These are phyloP conservation scores for Ogataea kodamae DNA, from an alignment of 805 yeast species.

Conservation along the genomic window DNA sequence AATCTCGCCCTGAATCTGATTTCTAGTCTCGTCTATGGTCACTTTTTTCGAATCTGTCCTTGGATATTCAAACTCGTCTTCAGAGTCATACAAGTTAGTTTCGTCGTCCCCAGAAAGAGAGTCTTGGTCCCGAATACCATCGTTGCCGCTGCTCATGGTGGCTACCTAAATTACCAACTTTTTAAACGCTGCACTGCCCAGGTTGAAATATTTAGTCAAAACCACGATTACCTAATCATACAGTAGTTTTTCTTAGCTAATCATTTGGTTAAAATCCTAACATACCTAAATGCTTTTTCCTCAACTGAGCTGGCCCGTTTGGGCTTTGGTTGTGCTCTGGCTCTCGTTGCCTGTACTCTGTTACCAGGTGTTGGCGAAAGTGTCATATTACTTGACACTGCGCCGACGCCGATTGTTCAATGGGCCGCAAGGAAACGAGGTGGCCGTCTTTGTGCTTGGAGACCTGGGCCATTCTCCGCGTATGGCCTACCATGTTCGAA, in stretches of 20 bases:
- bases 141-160: conserved; percentile 12
- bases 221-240: too few relatives aligned
- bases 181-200: conserved; percentile 11
- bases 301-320: conserved; percentile 41
- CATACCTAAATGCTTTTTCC: too few relatives aligned
- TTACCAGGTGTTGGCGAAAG: conserved; percentile 39
- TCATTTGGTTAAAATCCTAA: too few relatives aligned
- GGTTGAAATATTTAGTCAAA: too few relatives aligned
- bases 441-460: conserved; percentile 81
- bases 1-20: too few relatives aligned
- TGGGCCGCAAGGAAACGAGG: conserved; percentile 41
- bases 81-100: neutral
- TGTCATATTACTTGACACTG: conserved; percentile 23
- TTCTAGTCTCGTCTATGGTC: conserved; percentile 8
- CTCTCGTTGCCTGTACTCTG: conserved; percentile 42
- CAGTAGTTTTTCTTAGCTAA: too few relatives aligned
- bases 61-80: conserved; percentile 2
- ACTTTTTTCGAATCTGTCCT: conserved; percentile 13
- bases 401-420: conserved; percentile 13
- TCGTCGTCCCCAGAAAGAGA: conserved; percentile 9
- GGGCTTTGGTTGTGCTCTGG: conserved; percentile 45
- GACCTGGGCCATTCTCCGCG: conserved; percentile 95
- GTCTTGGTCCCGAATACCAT: conserved; percentile 15
- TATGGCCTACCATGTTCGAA: conserved; percentile 84
- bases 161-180: neutral